Evolutionary conservation across 1,139 yeast genomes (phyloP).

Genomic region (Pichia kudriavzevii): DNA sequence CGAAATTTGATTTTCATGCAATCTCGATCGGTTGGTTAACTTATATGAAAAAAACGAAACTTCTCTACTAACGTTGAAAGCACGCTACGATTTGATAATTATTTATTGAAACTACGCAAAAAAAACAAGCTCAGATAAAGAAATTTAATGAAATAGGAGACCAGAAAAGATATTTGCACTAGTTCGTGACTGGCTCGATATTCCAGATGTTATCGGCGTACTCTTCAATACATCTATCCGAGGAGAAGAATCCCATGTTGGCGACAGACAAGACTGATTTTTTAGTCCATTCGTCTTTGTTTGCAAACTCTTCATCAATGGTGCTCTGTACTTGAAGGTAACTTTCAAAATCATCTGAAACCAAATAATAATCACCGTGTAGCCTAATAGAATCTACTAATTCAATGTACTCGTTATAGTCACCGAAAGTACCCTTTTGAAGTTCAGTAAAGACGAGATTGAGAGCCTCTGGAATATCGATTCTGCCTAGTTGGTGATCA

Average conservation of each 20-base stretch:
- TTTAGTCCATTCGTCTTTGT: conserved; percentile 64
- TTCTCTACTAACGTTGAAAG: not conserved
- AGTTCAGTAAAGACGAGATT: conserved; percentile 59
- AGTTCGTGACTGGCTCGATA: conserved; percentile 56
- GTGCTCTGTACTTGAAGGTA: conserved; percentile 74
- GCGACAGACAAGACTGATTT: conserved; percentile 78
- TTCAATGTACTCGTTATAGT: conserved; percentile 57
- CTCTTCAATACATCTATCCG: conserved; percentile 87
- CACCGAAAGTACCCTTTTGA: conserved; percentile 66
- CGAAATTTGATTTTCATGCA: no score
- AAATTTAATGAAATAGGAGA: not conserved
- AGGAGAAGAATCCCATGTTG: conserved; percentile 87
- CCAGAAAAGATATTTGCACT: conserved; percentile 10
- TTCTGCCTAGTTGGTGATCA: conserved; percentile 53
- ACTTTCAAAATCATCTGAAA: conserved; percentile 81
- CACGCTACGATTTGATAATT: not conserved
- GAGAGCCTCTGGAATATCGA: conserved; percentile 49
- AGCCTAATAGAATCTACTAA: conserved; percentile 60
- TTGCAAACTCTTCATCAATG: conserved; percentile 64
- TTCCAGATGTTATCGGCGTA: conserved; percentile 94
- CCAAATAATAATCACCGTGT: conserved; percentile 83
- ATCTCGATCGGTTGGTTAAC: no score
- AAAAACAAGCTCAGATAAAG: not conserved
- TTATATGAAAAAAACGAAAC: no score
- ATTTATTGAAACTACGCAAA: conserved; percentile 1